phyloP scores from a whole-genome alignment of 805 yeast species.

The Metschnikowia aberdeeniae region DNA sequence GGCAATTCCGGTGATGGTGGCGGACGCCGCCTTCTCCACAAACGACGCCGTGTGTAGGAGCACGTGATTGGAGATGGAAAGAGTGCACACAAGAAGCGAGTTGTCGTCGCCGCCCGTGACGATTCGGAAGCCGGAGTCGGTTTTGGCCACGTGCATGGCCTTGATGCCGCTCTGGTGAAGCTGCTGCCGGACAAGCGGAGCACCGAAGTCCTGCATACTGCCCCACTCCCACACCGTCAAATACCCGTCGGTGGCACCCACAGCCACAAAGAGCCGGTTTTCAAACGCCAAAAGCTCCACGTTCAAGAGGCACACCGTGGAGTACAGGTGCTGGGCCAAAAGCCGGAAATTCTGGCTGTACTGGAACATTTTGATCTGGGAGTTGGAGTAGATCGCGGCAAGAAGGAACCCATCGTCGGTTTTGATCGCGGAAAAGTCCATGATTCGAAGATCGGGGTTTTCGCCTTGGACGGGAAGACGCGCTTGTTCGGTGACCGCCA shows the following conservation, averaged over 20 bases:
- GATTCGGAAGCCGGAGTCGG: slow-evolving; percentile 24
- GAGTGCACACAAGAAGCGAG: slow-evolving; percentile 41
- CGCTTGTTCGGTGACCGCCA: slow-evolving; percentile 48
- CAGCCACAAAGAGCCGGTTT: slow-evolving; percentile 33
- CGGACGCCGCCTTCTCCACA: slow-evolving; percentile 66
- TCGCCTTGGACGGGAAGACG: slow-evolving; percentile 51
- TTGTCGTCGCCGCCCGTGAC: slow-evolving; percentile 94
- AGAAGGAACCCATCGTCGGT: slow-evolving; percentile 47
- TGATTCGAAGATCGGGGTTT: slow-evolving; percentile 81
- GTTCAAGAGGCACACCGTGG: slow-evolving; percentile 73
- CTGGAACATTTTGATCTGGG: slow-evolving; percentile 64
- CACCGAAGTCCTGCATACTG: slow-evolving; percentile 16
- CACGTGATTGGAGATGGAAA: not conserved
- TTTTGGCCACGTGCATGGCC: slow-evolving; percentile 39
- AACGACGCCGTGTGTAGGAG: slow-evolving; percentile 29
- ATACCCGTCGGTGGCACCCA: slow-evolving; percentile 81
- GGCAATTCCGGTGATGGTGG: slow-evolving; percentile 73
- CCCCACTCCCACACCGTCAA: slow-evolving; percentile 48
- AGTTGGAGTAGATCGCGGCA: slow-evolving; percentile 80
- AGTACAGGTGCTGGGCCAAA: slow-evolving; percentile 50
- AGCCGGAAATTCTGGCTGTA: slow-evolving; percentile 46
- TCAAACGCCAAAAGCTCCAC: slow-evolving; percentile 41
- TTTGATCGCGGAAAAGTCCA: slow-evolving; percentile 64
- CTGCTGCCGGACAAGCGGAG: slow-evolving; percentile 38
- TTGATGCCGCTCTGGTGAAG: slow-evolving; percentile 88